These are phyloP conservation scores for Massospora cicadina DNA, from an alignment of 371 early-diverging fungal species.

Conservation along the genomic window DNA sequence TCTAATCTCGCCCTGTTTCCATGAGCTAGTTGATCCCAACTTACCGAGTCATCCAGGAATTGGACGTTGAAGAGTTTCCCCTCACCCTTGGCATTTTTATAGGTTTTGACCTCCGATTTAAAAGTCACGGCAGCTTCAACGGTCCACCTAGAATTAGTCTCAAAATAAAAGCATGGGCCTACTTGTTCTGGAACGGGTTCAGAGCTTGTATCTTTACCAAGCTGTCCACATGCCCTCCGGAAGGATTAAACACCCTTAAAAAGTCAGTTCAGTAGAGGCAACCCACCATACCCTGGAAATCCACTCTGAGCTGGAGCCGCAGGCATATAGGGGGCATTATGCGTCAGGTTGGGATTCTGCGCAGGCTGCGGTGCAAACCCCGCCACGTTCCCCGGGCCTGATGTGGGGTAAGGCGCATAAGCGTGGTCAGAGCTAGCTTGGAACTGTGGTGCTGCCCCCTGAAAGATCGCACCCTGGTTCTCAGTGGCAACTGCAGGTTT, in stretches of 20 bases:
- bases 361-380: no score
- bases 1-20: conserved; percentile 61
- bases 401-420: no score
- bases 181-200: conserved; percentile 7
- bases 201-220: background rate
- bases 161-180: background rate
- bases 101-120: conserved; percentile 67
- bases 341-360: no score
- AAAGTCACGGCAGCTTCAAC: conserved; percentile 71
- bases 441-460: no score
- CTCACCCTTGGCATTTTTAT: conserved; percentile 56
- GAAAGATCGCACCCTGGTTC: no score
- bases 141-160: conserved; percentile 54
- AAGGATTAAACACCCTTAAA: background rate
- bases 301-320: background rate
- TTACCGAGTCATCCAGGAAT: conserved; percentile 64
- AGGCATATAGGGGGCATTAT: no score
- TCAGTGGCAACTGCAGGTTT: background rate
- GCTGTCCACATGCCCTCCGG: background rate
- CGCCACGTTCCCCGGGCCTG: no score
- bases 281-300: background rate
- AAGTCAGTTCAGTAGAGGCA: background rate
- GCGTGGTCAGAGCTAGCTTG: no score
- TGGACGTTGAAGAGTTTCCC: conserved; percentile 84
- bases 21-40: conserved; percentile 9